These are phyloP conservation scores for Castanea mollissima DNA, from an alignment of 306 rosid species.

Conservation along the genomic window DNA sequence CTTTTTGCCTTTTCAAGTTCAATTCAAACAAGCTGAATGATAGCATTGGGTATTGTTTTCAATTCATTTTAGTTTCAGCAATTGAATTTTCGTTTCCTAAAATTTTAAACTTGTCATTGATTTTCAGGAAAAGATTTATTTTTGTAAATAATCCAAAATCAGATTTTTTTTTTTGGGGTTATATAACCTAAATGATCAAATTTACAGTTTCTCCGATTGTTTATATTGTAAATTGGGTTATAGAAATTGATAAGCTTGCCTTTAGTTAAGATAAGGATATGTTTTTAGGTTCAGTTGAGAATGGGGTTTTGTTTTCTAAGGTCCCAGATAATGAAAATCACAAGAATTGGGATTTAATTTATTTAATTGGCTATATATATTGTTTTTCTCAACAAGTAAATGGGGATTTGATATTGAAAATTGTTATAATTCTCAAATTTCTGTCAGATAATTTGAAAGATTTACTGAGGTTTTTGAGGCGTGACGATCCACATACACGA, in stretches of 20 bases:
- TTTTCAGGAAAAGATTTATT: neutral
- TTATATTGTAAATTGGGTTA: neutral
- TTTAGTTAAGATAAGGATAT: neutral
- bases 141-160: neutral
- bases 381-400: neutral
- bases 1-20: too few species aligned
- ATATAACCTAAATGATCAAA: neutral
- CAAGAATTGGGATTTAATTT: neutral
- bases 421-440: neutral
- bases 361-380: neutral
- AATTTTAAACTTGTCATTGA: neutral
- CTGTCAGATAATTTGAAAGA: slow-evolving; percentile 83
- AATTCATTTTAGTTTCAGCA: too few species aligned
- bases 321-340: neutral
- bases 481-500: slow-evolving; percentile 82
- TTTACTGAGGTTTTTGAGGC: slow-evolving; percentile 85
- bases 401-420: neutral
- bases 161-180: neutral
- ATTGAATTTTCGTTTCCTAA: too few species aligned
- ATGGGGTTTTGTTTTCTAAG: neutral
- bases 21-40: too few species aligned
- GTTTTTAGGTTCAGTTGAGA: neutral
- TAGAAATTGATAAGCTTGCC: neutral
- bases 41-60: too few species aligned
- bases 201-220: neutral